Percentiles rank a stretch among this genome's conserved stretches.
These are phyloP conservation scores for Metschnikowia rubicola DNA, from an alignment of 805 yeast species.

Conservation along the genomic window DNA sequence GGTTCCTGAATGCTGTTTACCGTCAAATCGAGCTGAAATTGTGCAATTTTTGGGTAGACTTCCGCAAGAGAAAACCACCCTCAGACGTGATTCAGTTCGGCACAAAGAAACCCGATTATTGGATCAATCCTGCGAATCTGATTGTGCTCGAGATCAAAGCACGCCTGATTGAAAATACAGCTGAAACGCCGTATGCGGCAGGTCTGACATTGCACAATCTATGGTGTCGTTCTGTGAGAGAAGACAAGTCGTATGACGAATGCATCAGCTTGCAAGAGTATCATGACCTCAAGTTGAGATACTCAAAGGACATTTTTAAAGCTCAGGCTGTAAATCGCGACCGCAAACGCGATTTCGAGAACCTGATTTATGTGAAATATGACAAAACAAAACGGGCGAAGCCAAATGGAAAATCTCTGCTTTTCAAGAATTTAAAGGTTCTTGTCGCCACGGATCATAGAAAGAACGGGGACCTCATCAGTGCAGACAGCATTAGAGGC, in stretches of 20 bases:
- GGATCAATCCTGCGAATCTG: constrained; percentile 79
- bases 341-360: constrained; percentile 20
- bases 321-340: constrained; percentile 28
- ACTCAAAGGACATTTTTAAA: constrained; percentile 23
- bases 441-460: constrained; percentile 50
- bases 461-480: constrained; percentile 23
- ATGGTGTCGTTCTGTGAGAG: constrained; percentile 62
- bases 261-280: constrained; percentile 57
- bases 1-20: constrained; percentile 64
- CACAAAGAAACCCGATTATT: constrained; percentile 56
- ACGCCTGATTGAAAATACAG: constrained; percentile 55
- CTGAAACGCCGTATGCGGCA: constrained; percentile 49
- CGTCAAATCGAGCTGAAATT: constrained; percentile 55
- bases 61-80: constrained; percentile 30
- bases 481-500: constrained; percentile 33
- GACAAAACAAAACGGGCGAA: constrained; percentile 12
- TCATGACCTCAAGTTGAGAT: constrained; percentile 31
- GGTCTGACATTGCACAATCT: constrained; percentile 75
- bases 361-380: constrained; percentile 17
- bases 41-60: constrained; percentile 57
- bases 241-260: constrained; percentile 61
- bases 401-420: constrained; percentile 16
- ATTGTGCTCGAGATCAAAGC: constrained; percentile 83
- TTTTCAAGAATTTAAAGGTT: constrained; percentile 48
- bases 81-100: constrained; percentile 49